Percentiles rank a stretch among this genome's conserved stretches.
These are phyloP conservation scores for Rhizopus sp. DNA, from an alignment of 371 early-diverging fungal genomes.

Conservation along the genomic window DNA sequence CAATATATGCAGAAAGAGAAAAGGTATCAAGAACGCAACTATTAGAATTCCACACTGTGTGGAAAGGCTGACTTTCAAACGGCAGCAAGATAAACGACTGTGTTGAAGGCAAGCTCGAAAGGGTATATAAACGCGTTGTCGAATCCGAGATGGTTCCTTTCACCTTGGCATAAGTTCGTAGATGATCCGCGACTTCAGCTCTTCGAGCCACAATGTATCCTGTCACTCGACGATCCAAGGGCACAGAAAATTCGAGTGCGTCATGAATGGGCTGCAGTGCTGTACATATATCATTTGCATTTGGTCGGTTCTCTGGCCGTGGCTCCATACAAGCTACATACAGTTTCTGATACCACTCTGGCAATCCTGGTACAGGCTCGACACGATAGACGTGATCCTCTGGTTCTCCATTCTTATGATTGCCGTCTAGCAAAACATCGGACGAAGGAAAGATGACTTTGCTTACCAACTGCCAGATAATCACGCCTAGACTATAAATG, in stretches of 20 bases:
- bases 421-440: constrained; percentile 35
- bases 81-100: constrained; percentile 30
- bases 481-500: constrained; percentile 46
- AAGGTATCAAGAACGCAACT: constrained; percentile 16
- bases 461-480: constrained; percentile 53
- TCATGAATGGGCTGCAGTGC: constrained; percentile 43
- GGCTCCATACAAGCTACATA: constrained; percentile 46
- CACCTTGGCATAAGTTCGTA: constrained; percentile 39
- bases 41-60: constrained; percentile 7
- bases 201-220: constrained; percentile 46
- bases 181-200: constrained; percentile 43
- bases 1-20: constrained; percentile 22
- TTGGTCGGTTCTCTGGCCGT: constrained; percentile 43
- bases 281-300: constrained; percentile 36
- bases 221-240: constrained; percentile 34
- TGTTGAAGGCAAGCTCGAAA: constrained; percentile 38
- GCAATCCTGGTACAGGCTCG: constrained; percentile 42
- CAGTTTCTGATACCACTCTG: constrained; percentile 44
- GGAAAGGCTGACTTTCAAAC: constrained; percentile 26
- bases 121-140: constrained; percentile 46
- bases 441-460: constrained; percentile 54
- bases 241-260: constrained; percentile 36
- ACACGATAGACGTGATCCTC: constrained; percentile 44
- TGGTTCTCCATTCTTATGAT: constrained; percentile 1
- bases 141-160: constrained; percentile 38